Evolutionary conservation across 768 basidiomycete species (phyloP).

Genomic region (Hypholoma sublateritium): DNA sequence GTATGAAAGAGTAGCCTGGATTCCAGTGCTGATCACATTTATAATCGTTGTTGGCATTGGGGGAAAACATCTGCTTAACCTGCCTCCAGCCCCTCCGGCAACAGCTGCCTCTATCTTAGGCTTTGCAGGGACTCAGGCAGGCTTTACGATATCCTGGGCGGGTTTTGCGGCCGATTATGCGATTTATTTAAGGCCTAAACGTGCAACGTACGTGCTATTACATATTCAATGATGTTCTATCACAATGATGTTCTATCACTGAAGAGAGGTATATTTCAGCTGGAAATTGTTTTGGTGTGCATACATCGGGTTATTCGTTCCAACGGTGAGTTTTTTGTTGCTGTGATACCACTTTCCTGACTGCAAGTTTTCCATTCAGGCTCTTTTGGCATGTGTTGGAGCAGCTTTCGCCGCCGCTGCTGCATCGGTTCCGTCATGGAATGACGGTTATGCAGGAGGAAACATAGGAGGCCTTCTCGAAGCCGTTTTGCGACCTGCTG

Average conservation of each 20-base stretch:
- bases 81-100: constrained; percentile 47
- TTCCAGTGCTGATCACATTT: constrained; percentile 70
- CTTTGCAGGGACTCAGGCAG: constrained; percentile 67
- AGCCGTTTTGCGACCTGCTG: constrained; percentile 64
- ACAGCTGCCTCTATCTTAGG: constrained; percentile 53
- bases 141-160: constrained; percentile 65
- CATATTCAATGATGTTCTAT: not conserved
- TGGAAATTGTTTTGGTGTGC: constrained; percentile 67
- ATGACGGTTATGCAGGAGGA: constrained; percentile 47
- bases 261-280: constrained; percentile 26
- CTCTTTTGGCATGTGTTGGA: constrained; percentile 46
- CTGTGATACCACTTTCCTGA: not conserved
- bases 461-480: constrained; percentile 70
- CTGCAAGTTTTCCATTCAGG: constrained; percentile 20
- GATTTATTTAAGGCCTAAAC: constrained; percentile 45
- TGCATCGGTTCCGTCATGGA: constrained; percentile 57
- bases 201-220: constrained; percentile 3
- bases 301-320: constrained; percentile 66
- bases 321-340: constrained; percentile 47
- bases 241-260: not conserved
- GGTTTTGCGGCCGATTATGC: constrained; percentile 70
- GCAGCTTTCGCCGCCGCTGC: constrained; percentile 64
- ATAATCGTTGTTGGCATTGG: constrained; percentile 67
- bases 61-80: constrained; percentile 60
- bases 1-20: constrained; percentile 74